phyloP scores from a whole-genome alignment of 371 early-diverging fungal genomes.

The Lichtheimia ornata region DNA sequence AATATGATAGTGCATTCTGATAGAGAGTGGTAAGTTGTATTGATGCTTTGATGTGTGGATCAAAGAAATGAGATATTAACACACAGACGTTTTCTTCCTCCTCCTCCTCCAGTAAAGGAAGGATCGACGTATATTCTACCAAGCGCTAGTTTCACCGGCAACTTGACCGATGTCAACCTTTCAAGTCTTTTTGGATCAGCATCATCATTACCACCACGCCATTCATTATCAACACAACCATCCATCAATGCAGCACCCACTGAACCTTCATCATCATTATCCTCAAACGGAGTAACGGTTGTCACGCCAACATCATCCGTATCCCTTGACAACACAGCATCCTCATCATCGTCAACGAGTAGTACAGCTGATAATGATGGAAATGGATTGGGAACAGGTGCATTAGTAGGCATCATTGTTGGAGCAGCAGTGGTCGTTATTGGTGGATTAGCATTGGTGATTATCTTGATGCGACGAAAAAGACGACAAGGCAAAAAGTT shows the following conservation, averaged over 20 bases:
- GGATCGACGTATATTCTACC: conserved; percentile 16
- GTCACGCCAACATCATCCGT: conserved; percentile 1
- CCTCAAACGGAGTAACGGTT: not conserved
- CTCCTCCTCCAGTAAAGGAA: not conserved
- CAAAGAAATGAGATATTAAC: not conserved
- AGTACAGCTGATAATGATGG: not conserved
- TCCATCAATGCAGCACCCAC: not conserved
- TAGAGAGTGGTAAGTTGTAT: not conserved
- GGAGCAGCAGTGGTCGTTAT: conserved; percentile 1
- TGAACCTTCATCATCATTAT: not conserved
- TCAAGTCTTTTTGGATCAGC: conserved; percentile 14
- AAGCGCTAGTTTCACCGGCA: conserved; percentile 10
- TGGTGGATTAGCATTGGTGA: not conserved
- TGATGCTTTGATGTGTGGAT: not conserved
- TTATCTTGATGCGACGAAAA: conserved; percentile 5
- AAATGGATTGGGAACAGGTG: conserved; percentile 5
- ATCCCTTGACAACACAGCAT: not conserved
- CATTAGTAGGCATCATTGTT: conserved; percentile 13
- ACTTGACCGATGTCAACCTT: conserved; percentile 15
- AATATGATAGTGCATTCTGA: not conserved
- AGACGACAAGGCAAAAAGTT: conserved; percentile 9
- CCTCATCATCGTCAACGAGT: not conserved
- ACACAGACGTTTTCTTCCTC: not conserved
- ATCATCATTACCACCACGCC: too few relatives aligned
- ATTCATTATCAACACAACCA: conserved; percentile 1